A percentile compares a stretch with the other conserved stretches of the same genome.
Conservation (phyloP, 2,329 filamentous ascomycete genomes). For the Zopfia rhizophila region DNA sequence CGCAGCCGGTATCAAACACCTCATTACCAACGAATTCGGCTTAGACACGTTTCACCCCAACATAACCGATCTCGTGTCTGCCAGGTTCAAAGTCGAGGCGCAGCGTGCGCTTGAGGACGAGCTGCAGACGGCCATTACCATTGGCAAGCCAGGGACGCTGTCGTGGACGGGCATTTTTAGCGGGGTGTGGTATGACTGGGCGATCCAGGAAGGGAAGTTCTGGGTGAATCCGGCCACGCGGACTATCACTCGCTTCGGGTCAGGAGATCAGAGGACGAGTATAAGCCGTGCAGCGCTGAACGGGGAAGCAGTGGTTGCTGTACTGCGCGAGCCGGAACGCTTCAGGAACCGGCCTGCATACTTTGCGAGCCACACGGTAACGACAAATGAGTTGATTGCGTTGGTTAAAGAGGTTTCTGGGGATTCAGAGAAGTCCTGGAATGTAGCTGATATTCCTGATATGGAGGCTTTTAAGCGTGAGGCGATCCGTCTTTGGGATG, state of each 20-base stretch:
- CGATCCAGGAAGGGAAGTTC: conserved; percentile 9
- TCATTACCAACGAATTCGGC: conserved; percentile 16
- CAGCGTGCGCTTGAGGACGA: conserved; percentile 9
- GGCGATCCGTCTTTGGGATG: no score
- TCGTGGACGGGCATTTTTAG: conserved; percentile 15
- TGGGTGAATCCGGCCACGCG: conserved; percentile 10
- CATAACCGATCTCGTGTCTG: not conserved
- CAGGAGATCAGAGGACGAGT: conserved; percentile 7
- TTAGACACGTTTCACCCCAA: conserved; percentile 10
- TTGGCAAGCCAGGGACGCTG: not conserved
- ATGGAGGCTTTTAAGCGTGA: no score
- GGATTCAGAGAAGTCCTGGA: no score
- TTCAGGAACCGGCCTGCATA: conserved; percentile 13
- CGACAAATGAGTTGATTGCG: conserved; percentile 9
- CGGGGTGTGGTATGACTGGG: conserved; percentile 15
- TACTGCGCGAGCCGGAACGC: conserved; percentile 4
- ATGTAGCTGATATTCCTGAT: no score
- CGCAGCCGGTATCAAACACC: conserved; percentile 7
- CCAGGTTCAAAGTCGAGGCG: conserved; percentile 6
- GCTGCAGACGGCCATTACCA: not conserved
- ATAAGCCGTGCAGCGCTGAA: not conserved
- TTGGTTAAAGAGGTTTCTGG: conserved; percentile 4
- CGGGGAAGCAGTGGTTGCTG: conserved; percentile 5
- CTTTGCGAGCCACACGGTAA: conserved; percentile 10
- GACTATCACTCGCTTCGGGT: conserved; percentile 13